Conservation (phyloP, 345 rosid species). For the Mangifera indica region DNA sequence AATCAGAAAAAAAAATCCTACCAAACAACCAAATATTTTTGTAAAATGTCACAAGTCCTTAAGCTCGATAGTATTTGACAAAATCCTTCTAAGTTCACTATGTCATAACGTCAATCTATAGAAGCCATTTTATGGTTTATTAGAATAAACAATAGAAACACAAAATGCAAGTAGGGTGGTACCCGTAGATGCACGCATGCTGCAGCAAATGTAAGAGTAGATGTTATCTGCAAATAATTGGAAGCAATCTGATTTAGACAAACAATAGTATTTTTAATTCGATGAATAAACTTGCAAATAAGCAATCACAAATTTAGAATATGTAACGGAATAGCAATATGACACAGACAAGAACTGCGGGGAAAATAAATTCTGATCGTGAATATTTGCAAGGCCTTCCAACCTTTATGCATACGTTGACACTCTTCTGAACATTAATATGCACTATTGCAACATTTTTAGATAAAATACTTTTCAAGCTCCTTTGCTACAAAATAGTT, state of each 20-base stretch:
- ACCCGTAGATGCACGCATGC: slow-evolving; percentile 82
- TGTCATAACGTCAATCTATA: too few species aligned
- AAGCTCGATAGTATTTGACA: too few species aligned
- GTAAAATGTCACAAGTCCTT: too few species aligned
- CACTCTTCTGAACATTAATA: neutral
- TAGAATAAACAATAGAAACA: too few species aligned
- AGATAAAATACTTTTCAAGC: neutral
- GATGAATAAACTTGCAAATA: neutral
- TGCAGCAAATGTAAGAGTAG: slow-evolving; percentile 70
- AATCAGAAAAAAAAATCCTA: too few species aligned
- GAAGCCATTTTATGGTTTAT: too few species aligned
- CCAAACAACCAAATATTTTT: too few species aligned
- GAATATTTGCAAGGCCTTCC: too few species aligned
- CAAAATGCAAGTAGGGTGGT: too few species aligned
- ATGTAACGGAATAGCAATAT: neutral
- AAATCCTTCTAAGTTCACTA: too few species aligned
- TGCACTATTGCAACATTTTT: neutral
- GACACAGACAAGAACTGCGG: neutral
- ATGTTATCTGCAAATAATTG: slow-evolving; percentile 52
- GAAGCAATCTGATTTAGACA: neutral
- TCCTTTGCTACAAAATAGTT: neutral
- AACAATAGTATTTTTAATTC: neutral
- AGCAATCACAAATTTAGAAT: neutral
- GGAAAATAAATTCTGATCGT: neutral
- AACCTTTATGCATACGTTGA: neutral